A percentile compares a stretch with the other conserved stretches of the same genome.
Conservation (phyloP, 140 eudicot genomes). For the Ambrosia hybrid region DNA sequence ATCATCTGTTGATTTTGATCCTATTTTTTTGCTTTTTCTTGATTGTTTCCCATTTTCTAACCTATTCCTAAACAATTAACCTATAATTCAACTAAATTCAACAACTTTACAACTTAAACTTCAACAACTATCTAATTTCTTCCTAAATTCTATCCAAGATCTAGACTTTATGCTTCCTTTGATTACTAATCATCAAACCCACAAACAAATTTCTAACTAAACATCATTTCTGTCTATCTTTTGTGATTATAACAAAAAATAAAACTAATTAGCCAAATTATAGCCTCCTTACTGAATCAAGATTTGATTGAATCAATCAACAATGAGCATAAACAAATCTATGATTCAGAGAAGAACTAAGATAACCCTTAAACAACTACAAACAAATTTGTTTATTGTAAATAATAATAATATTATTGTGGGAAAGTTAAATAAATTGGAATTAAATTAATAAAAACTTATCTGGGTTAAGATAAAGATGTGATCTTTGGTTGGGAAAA, state of each 20-base stretch:
- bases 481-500: conserved; percentile 26
- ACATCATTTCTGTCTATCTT: no score
- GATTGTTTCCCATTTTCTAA: conserved; percentile 63
- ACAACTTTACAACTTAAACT: conserved; percentile 20
- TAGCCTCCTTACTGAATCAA: no score
- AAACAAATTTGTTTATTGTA: not conserved
- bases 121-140: not conserved
- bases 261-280: no score
- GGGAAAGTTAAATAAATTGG: conserved; percentile 15
- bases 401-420: conserved; percentile 15
- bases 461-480: conserved; percentile 30
- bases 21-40: conserved; percentile 54
- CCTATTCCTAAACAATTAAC: conserved; percentile 3
- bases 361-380: conserved; percentile 1
- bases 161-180: conserved; percentile 12
- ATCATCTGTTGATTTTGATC: conserved; percentile 26
- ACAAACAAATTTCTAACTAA: conserved; percentile 30
- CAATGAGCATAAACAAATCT: conserved; percentile 28
- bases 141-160: conserved; percentile 21
- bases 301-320: no score
- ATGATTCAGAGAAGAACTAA: conserved; percentile 27
- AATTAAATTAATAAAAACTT: conserved; percentile 27
- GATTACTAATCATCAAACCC: conserved; percentile 28
- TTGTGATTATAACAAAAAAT: not conserved
- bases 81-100: not conserved